phyloP scores from a whole-genome alignment of 176 grass and related monocot species.

The Oryza nivara region DNA sequence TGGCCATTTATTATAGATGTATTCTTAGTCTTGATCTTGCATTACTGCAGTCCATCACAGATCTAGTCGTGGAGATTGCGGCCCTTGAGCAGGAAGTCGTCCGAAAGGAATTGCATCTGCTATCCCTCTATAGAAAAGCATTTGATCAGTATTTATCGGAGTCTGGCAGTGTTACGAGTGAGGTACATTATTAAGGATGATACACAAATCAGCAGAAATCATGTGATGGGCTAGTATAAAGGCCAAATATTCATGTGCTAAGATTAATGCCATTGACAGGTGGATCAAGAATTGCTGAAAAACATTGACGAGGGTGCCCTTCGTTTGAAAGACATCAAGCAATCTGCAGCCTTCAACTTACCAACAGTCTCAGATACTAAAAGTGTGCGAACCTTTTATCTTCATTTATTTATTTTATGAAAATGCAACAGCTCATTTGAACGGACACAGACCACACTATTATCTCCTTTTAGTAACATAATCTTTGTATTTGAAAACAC shows the following conservation, averaged over 20 bases:
- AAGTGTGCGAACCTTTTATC: slow-evolving; percentile 29
- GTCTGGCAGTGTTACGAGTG: slow-evolving; percentile 45
- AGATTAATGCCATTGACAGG: slow-evolving; percentile 38
- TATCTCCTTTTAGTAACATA: slow-evolving; percentile 4
- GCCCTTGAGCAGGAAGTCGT: slow-evolving; percentile 80
- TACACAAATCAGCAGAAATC: background rate
- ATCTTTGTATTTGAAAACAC: slow-evolving; percentile 23
- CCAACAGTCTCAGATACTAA: slow-evolving; percentile 46
- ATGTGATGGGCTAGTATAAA: background rate
- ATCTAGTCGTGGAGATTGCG: slow-evolving; percentile 87
- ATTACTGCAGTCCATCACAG: slow-evolving; percentile 58
- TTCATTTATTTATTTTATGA: slow-evolving; percentile 8
- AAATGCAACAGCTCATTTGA: background rate
- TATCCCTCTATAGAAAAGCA: slow-evolving; percentile 77
- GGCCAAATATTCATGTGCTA: background rate
- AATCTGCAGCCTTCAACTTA: slow-evolving; percentile 45
- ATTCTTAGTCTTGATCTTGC: slow-evolving; percentile 49
- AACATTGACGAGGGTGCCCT: slow-evolving; percentile 44
- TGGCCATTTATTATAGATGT: background rate
- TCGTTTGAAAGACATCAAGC: slow-evolving; percentile 56
- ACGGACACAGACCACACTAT: background rate
- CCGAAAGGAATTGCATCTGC: slow-evolving; percentile 78
- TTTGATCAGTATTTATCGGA: slow-evolving; percentile 71
- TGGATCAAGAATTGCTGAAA: slow-evolving; percentile 48
- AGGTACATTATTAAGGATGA: slow-evolving; percentile 33